Conservation (phyloP, 345 rosid species). For the Turritis glabra region DNA sequence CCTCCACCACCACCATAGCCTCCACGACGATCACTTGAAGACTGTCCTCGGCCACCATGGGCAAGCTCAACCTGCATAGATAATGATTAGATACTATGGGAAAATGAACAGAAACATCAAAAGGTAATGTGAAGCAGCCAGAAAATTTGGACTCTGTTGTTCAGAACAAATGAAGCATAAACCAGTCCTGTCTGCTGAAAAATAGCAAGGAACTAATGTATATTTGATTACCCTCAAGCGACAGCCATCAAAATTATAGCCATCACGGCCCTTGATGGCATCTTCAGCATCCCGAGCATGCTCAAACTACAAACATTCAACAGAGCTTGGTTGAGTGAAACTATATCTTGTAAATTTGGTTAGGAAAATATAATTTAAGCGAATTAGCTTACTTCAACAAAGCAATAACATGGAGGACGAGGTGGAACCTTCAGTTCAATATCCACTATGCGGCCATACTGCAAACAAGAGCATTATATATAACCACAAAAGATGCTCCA, state of each 20-base stretch:
- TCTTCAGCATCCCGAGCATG: conserved; percentile 70
- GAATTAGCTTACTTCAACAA: conserved; percentile 71
- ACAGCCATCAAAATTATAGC: conserved; percentile 77
- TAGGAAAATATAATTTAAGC: background rate
- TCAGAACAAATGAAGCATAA: background rate
- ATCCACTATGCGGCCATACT: conserved; percentile 92
- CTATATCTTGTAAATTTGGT: background rate
- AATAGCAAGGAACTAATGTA: background rate
- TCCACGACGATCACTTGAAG: conserved; percentile 76
- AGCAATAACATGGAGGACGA: conserved; percentile 94
- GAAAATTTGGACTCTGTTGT: background rate
- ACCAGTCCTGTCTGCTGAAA: background rate
- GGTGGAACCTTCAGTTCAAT: conserved; percentile 95
- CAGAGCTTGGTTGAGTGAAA: conserved; percentile 12
- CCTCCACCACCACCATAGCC: conserved; percentile 53
- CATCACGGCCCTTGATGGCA: conserved; percentile 85
- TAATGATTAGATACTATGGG: conserved; percentile 16
- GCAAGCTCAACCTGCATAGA: conserved; percentile 91
- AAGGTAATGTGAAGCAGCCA: conserved; percentile 1
- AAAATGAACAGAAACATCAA: background rate
- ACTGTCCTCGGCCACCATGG: conserved; percentile 93
- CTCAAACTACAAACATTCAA: conserved; percentile 51
- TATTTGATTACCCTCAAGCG: conserved; percentile 56
- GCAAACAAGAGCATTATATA: conserved; percentile 18
- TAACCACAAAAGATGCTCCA: background rate